These are phyloP conservation scores for Naganishia antarctica DNA, from an alignment of 768 basidiomycete species.

Conservation along the genomic window DNA sequence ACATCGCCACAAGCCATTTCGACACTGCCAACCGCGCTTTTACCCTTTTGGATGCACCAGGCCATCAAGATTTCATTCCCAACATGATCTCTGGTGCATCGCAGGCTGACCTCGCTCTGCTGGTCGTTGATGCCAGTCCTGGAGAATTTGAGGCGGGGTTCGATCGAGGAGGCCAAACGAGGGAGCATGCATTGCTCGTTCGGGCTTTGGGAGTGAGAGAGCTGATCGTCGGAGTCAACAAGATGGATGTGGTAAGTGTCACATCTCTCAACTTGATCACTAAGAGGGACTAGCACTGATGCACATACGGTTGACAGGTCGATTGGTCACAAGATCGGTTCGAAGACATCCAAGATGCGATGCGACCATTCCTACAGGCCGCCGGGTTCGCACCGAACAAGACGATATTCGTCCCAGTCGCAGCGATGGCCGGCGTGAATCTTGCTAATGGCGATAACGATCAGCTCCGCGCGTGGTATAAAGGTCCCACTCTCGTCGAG, in stretches of 20 bases:
- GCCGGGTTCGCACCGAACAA: conserved; percentile 78
- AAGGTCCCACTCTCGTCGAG: conserved; percentile 76
- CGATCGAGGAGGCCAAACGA: conserved; percentile 85
- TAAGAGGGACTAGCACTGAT: background rate
- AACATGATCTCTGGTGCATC: conserved; percentile 99
- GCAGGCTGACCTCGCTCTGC: conserved; percentile 88
- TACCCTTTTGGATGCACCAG: conserved; percentile 94
- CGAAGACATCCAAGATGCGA: conserved; percentile 68
- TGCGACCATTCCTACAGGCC: conserved; percentile 77
- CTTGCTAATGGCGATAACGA: conserved; percentile 58
- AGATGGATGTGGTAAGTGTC: conserved; percentile 75
- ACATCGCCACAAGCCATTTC: conserved; percentile 78
- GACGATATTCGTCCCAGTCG: conserved; percentile 79
- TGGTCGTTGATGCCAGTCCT: conserved; percentile 81
- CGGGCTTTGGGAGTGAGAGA: conserved; percentile 87
- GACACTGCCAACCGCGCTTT: conserved; percentile 69
- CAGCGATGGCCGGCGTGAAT: conserved; percentile 85
- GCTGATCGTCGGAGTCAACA: conserved; percentile 88
- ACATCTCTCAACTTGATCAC: background rate
- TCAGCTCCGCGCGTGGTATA: conserved; percentile 68
- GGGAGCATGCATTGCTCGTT: conserved; percentile 87
- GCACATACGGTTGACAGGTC: conserved; percentile 58
- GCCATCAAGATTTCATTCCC: conserved; percentile 95
- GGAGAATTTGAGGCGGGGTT: conserved; percentile 98
- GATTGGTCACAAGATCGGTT: conserved; percentile 77